phyloP scores from a whole-genome alignment of 169 alveolate genomes.

The Babesia bigemina region DNA sequence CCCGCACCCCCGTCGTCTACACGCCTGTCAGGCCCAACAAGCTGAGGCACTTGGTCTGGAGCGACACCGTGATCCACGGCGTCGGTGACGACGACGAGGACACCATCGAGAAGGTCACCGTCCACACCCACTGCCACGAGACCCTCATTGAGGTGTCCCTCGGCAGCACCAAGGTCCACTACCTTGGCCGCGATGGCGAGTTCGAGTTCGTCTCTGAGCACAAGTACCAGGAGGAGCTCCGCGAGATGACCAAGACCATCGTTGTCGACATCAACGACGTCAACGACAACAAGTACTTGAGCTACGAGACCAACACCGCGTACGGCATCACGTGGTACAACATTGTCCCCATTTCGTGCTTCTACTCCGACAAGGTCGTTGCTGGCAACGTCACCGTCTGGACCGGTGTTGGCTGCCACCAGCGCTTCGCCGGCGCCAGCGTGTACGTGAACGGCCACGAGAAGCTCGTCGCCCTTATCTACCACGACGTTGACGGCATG shows the following conservation, averaged over 20 bases:
- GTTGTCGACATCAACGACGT: neutral
- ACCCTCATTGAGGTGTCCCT: neutral
- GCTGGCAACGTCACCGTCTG: neutral
- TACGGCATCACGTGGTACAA: constrained; percentile 3
- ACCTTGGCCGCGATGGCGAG: neutral
- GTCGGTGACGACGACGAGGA: constrained; percentile 2
- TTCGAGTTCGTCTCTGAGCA: neutral
- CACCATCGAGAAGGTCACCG: constrained; percentile 12
- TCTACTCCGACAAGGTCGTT: constrained; percentile 7
- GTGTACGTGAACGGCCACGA: constrained; percentile 4
- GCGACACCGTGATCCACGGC: constrained; percentile 1
- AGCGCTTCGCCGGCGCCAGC: constrained; percentile 28
- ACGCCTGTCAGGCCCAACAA: neutral
- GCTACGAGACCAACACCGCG: neutral
- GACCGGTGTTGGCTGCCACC: neutral
- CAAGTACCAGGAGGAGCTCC: neutral
- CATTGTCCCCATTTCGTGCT: constrained; percentile 10
- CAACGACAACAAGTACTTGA: neutral
- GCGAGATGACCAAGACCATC: neutral
- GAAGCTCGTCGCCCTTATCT: neutral
- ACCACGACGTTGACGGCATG: neutral
- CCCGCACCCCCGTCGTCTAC: constrained; percentile 6
- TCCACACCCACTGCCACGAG: constrained; percentile 11
- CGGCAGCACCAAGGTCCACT: neutral
- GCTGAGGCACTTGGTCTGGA: neutral